Percentiles rank a stretch among this genome's conserved stretches.
Conservation (phyloP, 495 filamentous ascomycete genomes). For the Penicillium odoratum region DNA sequence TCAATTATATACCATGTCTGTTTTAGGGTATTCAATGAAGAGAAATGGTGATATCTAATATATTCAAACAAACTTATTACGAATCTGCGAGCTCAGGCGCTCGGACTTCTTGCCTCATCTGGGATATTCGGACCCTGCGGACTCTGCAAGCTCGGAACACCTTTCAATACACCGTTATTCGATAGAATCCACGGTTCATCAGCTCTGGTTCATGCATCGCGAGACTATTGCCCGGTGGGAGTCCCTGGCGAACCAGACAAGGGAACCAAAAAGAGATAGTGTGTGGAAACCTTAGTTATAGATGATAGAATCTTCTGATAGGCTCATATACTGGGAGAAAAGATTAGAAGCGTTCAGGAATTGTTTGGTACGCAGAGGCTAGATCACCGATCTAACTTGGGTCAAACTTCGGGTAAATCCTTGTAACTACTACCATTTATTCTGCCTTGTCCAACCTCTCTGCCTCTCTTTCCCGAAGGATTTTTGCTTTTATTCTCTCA, state of each 20-base stretch:
- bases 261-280: conserved; percentile 16
- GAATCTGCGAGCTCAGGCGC: background rate
- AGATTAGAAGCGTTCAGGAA: background rate
- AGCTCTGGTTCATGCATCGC: conserved; percentile 11
- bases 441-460: background rate
- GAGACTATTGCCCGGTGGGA: conserved; percentile 14
- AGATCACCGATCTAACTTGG: background rate
- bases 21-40: no score
- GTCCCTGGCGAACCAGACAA: conserved; percentile 26
- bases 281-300: conserved; percentile 2
- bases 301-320: background rate
- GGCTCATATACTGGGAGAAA: conserved; percentile 2
- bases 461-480: background rate
- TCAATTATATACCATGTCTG: no score
- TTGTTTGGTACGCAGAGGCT: conserved; percentile 16
- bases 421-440: background rate
- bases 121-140: background rate
- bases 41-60: no score
- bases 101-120: background rate
- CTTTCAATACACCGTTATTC: background rate
- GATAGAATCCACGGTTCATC: conserved; percentile 11
- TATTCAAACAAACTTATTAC: no score
- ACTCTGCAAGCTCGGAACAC: background rate
- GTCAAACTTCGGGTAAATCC: conserved; percentile 11
- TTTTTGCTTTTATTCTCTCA: background rate